Evolutionary conservation across 1,284 basidiomycete genomes (phyloP).

Genomic region (Pterulicium gracile): DNA sequence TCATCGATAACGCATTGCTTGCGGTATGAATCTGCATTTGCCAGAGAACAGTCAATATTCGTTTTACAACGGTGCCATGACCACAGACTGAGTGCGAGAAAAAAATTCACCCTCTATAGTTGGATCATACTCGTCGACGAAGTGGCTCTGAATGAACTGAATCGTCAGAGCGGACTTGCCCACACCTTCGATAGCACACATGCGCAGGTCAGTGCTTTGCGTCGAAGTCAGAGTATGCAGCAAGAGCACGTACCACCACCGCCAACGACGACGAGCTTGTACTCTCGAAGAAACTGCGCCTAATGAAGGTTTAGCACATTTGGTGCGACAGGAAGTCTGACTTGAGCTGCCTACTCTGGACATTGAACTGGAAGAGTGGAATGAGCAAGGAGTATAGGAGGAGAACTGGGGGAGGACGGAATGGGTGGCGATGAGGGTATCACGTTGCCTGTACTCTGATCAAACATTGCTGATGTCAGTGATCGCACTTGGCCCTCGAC

Average conservation of each 20-base stretch:
- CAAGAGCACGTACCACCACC: constrained; percentile 6
- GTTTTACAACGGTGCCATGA: background rate
- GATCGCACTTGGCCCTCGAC: too few species aligned
- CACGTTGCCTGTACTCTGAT: too few species aligned
- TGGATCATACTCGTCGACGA: constrained; percentile 97
- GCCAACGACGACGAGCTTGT: constrained; percentile 7
- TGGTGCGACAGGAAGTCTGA: background rate
- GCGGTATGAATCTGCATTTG: constrained; percentile 75
- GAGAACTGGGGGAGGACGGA: too few species aligned
- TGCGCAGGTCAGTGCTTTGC: background rate
- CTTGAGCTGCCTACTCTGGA: background rate
- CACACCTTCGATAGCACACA: constrained; percentile 52
- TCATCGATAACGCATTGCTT: constrained; percentile 98
- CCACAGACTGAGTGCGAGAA: background rate
- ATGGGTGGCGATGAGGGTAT: too few species aligned
- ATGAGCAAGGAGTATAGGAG: too few species aligned
- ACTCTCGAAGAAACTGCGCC: background rate
- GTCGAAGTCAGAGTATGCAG: background rate
- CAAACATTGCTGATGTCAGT: too few species aligned
- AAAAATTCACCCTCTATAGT: constrained; percentile 77
- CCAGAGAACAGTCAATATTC: constrained; percentile 1
- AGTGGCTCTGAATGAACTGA: constrained; percentile 96
- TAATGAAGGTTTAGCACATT: background rate
- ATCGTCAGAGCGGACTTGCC: constrained; percentile 96
- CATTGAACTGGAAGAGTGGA: too few species aligned